A percentile compares a stretch with the other conserved stretches of the same genome.
phyloP scores from a whole-genome alignment of 2,329 filamentous ascomycete genomes.

The Talaromyces albobiverticillius region DNA sequence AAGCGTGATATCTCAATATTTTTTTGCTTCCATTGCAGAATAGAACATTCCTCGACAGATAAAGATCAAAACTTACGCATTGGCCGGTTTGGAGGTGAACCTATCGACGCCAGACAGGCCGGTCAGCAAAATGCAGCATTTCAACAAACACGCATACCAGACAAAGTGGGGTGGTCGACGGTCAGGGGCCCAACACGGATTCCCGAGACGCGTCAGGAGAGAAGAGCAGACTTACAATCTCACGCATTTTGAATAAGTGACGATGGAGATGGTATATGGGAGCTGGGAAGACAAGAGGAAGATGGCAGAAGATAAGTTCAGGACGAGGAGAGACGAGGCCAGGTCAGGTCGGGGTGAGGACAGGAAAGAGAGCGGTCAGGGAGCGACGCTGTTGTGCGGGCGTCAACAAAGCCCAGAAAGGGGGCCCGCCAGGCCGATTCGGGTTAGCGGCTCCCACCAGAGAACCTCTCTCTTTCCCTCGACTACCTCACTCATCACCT shows the following conservation, averaged over 20 bases:
- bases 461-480: not conserved
- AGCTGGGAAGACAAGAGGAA: not conserved
- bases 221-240: constrained; percentile 60
- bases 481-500: too few species aligned
- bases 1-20: constrained; percentile 27
- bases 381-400: constrained; percentile 26
- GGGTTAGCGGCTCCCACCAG: constrained; percentile 22
- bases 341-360: constrained; percentile 13
- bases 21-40: not conserved
- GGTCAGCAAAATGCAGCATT: constrained; percentile 27
- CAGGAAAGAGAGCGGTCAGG: constrained; percentile 26
- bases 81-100: constrained; percentile 99
- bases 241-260: constrained; percentile 61
- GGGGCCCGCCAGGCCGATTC: constrained; percentile 7
- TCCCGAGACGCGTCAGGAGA: constrained; percentile 33
- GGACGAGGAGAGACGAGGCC: constrained; percentile 17
- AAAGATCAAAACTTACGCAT: constrained; percentile 68
- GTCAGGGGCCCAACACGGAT: constrained; percentile 30
- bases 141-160: constrained; percentile 19
- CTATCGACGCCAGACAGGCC: constrained; percentile 57
- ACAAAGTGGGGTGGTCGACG: constrained; percentile 27
- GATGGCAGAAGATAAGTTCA: not conserved
- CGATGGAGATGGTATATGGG: not conserved
- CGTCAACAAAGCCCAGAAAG: constrained; percentile 23
- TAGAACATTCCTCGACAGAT: constrained; percentile 1